These are phyloP conservation scores for Akebia trifoliata DNA, from an alignment of 164 flowering plant species.

Conservation along the genomic window DNA sequence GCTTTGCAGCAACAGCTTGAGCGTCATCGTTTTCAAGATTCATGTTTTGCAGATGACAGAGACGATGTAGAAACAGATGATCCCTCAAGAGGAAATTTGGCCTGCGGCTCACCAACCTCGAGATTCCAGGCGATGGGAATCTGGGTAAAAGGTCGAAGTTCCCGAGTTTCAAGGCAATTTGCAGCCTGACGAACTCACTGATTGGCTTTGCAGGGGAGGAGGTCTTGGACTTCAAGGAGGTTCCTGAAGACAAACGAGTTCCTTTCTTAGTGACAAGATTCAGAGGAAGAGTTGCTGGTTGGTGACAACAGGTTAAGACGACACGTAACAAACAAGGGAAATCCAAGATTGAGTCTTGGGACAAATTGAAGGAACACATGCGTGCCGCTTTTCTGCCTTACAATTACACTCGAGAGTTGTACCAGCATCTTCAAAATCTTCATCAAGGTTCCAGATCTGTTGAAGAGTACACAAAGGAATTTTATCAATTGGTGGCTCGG, in stretches of 20 bases:
- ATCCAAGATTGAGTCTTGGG: neutral
- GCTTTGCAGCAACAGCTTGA: too few relatives aligned
- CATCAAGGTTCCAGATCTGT: neutral
- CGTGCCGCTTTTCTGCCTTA: neutral
- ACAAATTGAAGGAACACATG: slow-evolving; percentile 5
- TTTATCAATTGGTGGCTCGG: neutral
- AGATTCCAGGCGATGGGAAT: too few relatives aligned
- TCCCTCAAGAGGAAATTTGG: too few relatives aligned
- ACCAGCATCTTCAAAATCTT: neutral
- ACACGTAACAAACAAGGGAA: neutral
- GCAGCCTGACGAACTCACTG: neutral
- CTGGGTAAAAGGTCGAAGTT: slow-evolving; percentile 1
- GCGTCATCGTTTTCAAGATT: too few relatives aligned
- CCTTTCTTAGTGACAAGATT: neutral
- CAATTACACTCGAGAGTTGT: neutral
- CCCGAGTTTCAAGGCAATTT: neutral
- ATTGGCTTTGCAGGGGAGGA: slow-evolving; percentile 3
- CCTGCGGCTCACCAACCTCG: too few relatives aligned
- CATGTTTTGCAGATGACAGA: too few relatives aligned
- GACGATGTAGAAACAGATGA: too few relatives aligned
- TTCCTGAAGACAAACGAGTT: slow-evolving; percentile 1
- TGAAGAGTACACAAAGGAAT: neutral
- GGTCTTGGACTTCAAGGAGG: neutral
- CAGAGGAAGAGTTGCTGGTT: neutral
- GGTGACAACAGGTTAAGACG: slow-evolving; percentile 10